Conservation (phyloP, 176 grass and related monocot species). For the Avena eriantha region DNA sequence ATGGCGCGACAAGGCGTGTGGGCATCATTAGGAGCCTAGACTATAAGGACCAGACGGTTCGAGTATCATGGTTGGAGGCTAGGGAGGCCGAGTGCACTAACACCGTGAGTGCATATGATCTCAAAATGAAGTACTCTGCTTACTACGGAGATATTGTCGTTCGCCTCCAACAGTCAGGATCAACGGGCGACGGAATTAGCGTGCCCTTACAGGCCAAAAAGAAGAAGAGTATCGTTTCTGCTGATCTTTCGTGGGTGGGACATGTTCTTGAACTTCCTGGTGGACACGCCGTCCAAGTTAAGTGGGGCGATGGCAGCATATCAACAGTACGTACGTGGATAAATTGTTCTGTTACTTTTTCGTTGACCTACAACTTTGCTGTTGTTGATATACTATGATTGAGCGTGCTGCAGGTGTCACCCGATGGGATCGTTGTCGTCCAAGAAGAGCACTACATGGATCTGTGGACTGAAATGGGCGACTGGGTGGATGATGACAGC, state of each 20-base stretch:
- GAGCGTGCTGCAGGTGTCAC: too few relatives aligned
- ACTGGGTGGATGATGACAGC: neutral
- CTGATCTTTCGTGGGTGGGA: neutral
- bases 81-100: neutral
- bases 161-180: neutral
- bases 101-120: neutral
- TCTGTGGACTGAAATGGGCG: too few relatives aligned
- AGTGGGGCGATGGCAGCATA: conserved; percentile 20
- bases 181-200: neutral
- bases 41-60: neutral
- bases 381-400: too few relatives aligned
- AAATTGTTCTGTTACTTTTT: neutral
- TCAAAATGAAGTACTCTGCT: neutral
- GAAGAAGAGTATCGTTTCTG: neutral
- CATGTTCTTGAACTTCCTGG: neutral
- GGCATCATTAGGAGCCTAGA: neutral
- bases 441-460: too few relatives aligned
- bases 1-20: neutral
- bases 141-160: neutral
- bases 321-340: neutral
- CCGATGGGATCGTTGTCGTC: too few relatives aligned
- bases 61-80: neutral
- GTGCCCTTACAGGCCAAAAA: neutral
- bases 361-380: too few relatives aligned
- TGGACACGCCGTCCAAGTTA: neutral